Evolutionary conservation across 2,329 filamentous ascomycete genomes (phyloP).

Genomic region (Calonectria ilicicola): DNA sequence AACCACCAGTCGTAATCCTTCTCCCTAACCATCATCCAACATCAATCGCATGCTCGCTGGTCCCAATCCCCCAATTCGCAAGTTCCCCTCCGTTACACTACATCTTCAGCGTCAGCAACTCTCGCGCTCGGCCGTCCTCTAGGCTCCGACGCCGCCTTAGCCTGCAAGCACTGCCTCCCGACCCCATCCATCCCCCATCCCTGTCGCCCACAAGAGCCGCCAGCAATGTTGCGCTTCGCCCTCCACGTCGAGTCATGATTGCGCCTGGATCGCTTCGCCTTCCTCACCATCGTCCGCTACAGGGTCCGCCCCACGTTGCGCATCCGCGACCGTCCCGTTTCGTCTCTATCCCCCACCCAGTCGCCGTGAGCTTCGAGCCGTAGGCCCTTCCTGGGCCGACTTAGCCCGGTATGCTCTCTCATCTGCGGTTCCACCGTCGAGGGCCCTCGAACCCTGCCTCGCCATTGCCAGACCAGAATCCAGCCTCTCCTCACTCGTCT

Average conservation of each 20-base stretch:
- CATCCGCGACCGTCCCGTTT: constrained; percentile 25
- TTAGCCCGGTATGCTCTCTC: constrained; percentile 59
- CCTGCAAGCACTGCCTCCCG: constrained; percentile 21
- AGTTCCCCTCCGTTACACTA: not conserved
- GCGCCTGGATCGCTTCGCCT: constrained; percentile 37
- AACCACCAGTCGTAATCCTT: constrained; percentile 18
- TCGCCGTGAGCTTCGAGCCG: constrained; percentile 32
- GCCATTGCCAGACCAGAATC: constrained; percentile 61
- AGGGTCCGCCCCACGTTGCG: constrained; percentile 34
- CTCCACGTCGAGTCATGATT: constrained; percentile 44
- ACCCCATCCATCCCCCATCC: constrained; percentile 18
- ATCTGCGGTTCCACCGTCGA: constrained; percentile 70
- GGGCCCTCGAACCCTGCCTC: constrained; percentile 68
- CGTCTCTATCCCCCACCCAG: constrained; percentile 28
- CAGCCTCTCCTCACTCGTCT: constrained; percentile 51
- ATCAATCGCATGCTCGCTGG: not conserved
- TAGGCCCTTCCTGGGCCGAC: constrained; percentile 31
- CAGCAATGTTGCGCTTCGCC: constrained; percentile 38
- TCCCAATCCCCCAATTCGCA: not conserved
- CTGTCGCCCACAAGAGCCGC: constrained; percentile 15
- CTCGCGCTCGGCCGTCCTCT: not conserved
- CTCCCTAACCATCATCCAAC: constrained; percentile 9
- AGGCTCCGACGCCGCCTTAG: not conserved
- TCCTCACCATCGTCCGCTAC: constrained; percentile 32
- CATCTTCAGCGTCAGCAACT: constrained; percentile 18